Evolutionary conservation across 148 eudicot species (phyloP).

Genomic region (Rhododendron williamsianum): DNA sequence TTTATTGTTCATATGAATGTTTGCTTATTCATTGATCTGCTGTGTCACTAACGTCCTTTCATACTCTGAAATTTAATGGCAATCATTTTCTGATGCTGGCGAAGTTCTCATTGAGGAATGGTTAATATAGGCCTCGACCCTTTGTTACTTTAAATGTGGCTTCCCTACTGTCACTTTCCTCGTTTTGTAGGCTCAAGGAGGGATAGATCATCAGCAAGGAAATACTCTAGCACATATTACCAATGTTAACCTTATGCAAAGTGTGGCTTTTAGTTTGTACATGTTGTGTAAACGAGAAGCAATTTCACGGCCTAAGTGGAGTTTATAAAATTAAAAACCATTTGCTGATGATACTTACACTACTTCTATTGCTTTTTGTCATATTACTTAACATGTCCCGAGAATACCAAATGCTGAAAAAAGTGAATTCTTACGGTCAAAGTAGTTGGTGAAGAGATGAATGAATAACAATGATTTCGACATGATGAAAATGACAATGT

Average conservation of each 20-base stretch:
- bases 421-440: background rate
- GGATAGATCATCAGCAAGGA: background rate
- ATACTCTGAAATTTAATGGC: background rate
- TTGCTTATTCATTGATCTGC: background rate
- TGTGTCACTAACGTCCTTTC: background rate
- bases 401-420: background rate
- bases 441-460: background rate
- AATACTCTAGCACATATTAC: background rate
- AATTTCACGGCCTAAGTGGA: background rate
- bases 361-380: background rate
- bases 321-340: background rate
- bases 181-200: background rate
- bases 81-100: background rate
- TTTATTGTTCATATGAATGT: background rate
- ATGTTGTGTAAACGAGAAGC: background rate
- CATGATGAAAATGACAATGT: background rate
- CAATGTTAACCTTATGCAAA: background rate
- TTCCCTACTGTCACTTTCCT: background rate
- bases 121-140: background rate
- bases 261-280: background rate
- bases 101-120: background rate
- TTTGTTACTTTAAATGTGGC: conserved; percentile 3
- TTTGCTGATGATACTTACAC: background rate
- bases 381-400: background rate
- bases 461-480: background rate